These are phyloP conservation scores for Euphorbia tirucalli DNA, from an alignment of 345 rosid genomes.

Conservation along the genomic window DNA sequence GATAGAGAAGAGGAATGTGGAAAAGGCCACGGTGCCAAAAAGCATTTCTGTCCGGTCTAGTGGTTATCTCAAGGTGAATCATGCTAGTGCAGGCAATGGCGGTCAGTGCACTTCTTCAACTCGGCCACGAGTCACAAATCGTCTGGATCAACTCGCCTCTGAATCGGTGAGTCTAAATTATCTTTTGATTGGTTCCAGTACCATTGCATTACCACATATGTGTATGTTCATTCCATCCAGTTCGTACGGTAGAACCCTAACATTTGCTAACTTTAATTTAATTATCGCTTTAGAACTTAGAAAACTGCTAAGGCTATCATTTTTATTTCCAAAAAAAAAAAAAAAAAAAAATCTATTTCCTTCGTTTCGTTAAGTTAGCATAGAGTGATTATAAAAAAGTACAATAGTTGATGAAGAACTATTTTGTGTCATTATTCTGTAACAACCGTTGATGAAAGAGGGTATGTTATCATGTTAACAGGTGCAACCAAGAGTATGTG, in stretches of 20 bases:
- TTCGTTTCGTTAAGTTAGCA: too few species aligned
- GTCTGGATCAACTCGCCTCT: conserved; percentile 25
- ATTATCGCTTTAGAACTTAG: neutral
- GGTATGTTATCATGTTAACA: neutral
- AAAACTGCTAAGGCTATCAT: too few species aligned
- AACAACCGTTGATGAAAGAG: too few species aligned
- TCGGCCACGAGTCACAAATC: conserved; percentile 33
- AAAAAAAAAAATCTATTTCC: too few species aligned
- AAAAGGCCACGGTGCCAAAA: conserved; percentile 14
- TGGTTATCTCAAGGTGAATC: conserved; percentile 12
- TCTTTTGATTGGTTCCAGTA: neutral
- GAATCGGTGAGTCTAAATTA: conserved; percentile 37
- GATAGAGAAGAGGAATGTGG: neutral
- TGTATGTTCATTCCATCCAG: neutral
- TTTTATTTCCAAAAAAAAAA: too few species aligned
- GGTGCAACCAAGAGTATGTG: conserved; percentile 34
- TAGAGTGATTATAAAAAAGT: too few species aligned
- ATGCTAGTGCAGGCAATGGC: conserved; percentile 21
- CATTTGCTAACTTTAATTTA: neutral
- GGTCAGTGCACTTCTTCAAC: conserved; percentile 30
- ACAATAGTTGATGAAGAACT: too few species aligned
- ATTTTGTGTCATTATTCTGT: too few species aligned
- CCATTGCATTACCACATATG: neutral
- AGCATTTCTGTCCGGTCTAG: conserved; percentile 24
- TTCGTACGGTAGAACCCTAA: neutral